Percentiles rank a stretch among this genome's conserved stretches.
phyloP scores from a whole-genome alignment of 2,329 filamentous ascomycete species.

The Alternaria conjuncta region DNA sequence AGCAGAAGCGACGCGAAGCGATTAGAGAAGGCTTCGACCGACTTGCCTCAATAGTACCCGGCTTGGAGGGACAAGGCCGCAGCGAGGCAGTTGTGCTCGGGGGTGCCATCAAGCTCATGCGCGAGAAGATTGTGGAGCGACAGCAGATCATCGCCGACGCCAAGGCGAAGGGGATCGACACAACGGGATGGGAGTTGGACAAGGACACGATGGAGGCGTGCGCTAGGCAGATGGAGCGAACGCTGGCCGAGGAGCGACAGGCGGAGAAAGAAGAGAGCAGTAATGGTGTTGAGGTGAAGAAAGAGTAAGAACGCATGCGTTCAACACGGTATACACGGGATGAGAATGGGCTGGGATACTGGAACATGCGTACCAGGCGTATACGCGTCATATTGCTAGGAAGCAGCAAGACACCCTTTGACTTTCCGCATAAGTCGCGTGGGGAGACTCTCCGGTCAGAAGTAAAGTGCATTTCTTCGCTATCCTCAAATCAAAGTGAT shows the following conservation, averaged over 20 bases:
- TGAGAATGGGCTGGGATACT: background rate
- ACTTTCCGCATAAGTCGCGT: background rate
- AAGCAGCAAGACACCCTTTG: background rate
- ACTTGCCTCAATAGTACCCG: slow-evolving; percentile 79
- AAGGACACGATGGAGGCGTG: slow-evolving; percentile 37
- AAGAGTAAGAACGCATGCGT: background rate
- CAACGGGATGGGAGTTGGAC: slow-evolving; percentile 40
- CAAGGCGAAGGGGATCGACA: slow-evolving; percentile 44
- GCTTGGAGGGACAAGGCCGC: slow-evolving; percentile 79
- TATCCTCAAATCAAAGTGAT: background rate
- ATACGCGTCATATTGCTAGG: background rate
- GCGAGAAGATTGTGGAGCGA: slow-evolving; percentile 49
- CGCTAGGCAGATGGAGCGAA: slow-evolving; percentile 34
- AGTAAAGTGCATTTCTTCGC: background rate
- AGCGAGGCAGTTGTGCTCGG: slow-evolving; percentile 86
- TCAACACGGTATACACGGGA: background rate
- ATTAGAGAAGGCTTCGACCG: slow-evolving; percentile 86
- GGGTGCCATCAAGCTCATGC: slow-evolving; percentile 54
- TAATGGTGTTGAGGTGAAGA: slow-evolving; percentile 15
- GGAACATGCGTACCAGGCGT: background rate
- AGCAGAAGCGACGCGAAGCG: slow-evolving; percentile 71
- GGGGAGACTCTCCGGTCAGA: background rate
- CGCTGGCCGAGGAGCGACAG: slow-evolving; percentile 27
- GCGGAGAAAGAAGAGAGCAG: slow-evolving; percentile 10
- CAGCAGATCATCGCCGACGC: slow-evolving; percentile 46